phyloP scores from a whole-genome alignment of 805 yeast species.

The Debaryomyces castellii region DNA sequence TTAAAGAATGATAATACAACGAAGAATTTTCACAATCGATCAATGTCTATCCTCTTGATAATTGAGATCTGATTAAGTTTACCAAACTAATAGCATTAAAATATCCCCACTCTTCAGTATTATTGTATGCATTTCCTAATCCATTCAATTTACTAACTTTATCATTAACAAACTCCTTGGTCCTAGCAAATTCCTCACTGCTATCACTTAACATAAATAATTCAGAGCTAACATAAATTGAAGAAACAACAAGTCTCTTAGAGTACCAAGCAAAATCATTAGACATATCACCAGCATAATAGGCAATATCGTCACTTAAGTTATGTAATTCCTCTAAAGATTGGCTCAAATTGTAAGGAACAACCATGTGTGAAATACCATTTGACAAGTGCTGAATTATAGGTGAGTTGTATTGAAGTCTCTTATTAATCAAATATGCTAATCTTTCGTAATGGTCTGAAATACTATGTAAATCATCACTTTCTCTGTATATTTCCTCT shows the following conservation, averaged over 20 bases:
- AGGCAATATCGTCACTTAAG: conserved; percentile 81
- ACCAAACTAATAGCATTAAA: conserved; percentile 64
- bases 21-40: background rate
- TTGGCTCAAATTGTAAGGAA: conserved; percentile 58
- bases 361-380: conserved; percentile 60
- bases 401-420: conserved; percentile 54
- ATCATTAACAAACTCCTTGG: conserved; percentile 62
- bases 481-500: conserved; percentile 24
- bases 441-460: conserved; percentile 43
- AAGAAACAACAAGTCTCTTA: conserved; percentile 70
- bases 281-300: conserved; percentile 72
- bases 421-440: conserved; percentile 43
- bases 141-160: conserved; percentile 53
- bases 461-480: conserved; percentile 27
- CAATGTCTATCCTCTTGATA: conserved; percentile 53
- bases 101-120: conserved; percentile 72
- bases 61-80: conserved; percentile 71
- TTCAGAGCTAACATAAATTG: conserved; percentile 74
- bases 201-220: conserved; percentile 77
- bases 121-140: conserved; percentile 60
- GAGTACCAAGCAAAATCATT: conserved; percentile 91
- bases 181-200: conserved; percentile 52
- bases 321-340: conserved; percentile 70
- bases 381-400: conserved; percentile 41
- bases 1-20: background rate